Conservation (phyloP, 1,284 basidiomycete species). For the Ustilago tritici region DNA sequence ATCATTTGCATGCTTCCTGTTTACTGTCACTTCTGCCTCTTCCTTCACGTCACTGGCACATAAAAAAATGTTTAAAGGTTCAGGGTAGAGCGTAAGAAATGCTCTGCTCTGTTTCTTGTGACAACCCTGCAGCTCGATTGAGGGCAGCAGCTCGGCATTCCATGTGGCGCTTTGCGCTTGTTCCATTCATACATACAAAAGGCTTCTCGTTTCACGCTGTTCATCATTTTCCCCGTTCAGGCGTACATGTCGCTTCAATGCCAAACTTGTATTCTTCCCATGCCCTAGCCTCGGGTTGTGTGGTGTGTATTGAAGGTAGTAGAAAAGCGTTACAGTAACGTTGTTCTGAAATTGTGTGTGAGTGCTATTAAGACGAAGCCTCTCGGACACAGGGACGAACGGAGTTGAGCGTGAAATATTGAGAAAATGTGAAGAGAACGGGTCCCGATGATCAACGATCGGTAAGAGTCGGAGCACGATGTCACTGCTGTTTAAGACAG, state of each 20-base stretch:
- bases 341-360: no score
- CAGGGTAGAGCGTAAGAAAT: background rate
- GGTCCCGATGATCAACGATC: no score
- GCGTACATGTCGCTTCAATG: constrained; percentile 30
- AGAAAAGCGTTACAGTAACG: no score
- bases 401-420: no score
- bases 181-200: constrained; percentile 15
- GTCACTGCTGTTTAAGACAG: no score
- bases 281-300: background rate
- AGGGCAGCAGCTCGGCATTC: constrained; percentile 12
- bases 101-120: constrained; percentile 13
- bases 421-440: no score
- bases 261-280: constrained; percentile 38
- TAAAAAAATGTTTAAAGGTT: constrained; percentile 22
- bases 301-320: background rate
- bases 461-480: no score
- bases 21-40: constrained; percentile 15
- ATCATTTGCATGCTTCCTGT: constrained; percentile 13
- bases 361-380: no score
- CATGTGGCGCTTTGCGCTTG: constrained; percentile 18
- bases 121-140: constrained; percentile 16
- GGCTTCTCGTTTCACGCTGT: constrained; percentile 5
- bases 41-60: background rate
- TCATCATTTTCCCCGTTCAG: constrained; percentile 22
- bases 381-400: no score